Evolutionary conservation across 164 flowering plant species (phyloP).

Genomic region (Piper betle): DNA sequence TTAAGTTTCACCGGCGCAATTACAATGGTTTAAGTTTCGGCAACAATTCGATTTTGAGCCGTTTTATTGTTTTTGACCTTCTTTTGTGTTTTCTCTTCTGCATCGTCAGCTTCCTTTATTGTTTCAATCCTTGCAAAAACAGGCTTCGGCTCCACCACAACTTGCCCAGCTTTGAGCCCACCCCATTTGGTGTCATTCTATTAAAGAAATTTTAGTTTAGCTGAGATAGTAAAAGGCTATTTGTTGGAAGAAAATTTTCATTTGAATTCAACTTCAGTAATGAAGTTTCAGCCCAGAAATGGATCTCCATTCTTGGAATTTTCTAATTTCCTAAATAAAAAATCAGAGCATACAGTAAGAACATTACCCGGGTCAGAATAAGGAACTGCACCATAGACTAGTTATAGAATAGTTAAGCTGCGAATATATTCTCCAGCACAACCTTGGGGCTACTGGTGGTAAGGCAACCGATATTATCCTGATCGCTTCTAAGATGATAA

Average conservation of each 20-base stretch:
- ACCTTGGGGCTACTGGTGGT: slow-evolving; percentile 65
- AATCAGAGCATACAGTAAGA: not conserved
- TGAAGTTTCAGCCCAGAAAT: too few species aligned
- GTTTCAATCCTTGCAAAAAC: slow-evolving; percentile 77
- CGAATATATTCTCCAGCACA: slow-evolving; percentile 55
- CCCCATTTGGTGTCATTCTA: slow-evolving; percentile 86
- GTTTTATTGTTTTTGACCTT: slow-evolving; percentile 26
- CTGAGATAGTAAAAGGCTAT: too few species aligned
- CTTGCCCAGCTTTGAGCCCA: slow-evolving; percentile 75
- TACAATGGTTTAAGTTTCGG: slow-evolving; percentile 36
- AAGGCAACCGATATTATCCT: slow-evolving; percentile 77
- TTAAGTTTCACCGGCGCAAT: too few species aligned
- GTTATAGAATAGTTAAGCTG: slow-evolving; percentile 85
- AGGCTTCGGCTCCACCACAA: slow-evolving; percentile 72
- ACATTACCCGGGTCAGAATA: slow-evolving; percentile 49
- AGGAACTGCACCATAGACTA: slow-evolving; percentile 60
- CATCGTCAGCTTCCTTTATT: slow-evolving; percentile 23
- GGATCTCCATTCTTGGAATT: too few species aligned
- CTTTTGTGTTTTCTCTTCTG: slow-evolving; percentile 23
- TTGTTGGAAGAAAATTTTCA: too few species aligned
- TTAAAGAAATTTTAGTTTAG: slow-evolving; percentile 3
- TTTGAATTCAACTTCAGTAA: too few species aligned
- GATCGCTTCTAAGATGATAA: slow-evolving; percentile 76
- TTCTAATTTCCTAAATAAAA: too few species aligned
- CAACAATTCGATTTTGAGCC: slow-evolving; percentile 21